Base-by-base conservation (phyloP, 2,329 filamentous ascomycete genomes). In the Mycosphaerella arachidis region DNA sequence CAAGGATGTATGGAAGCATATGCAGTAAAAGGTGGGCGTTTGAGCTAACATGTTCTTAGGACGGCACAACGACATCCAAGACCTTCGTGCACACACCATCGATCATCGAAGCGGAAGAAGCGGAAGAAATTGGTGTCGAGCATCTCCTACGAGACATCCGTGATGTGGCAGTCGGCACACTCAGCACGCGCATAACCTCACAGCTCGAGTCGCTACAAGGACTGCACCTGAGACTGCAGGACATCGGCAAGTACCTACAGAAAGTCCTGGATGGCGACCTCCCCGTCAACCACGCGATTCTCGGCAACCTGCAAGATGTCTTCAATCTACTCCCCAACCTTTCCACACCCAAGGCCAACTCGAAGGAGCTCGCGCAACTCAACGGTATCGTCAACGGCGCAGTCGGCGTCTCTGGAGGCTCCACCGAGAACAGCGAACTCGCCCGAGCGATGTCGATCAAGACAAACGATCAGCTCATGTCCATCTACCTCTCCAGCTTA, bases 81-180 rank as follows among this genome's bases (percentile, higher is more conserved):
- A 99, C 94, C 48, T 99, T 99, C 73, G 94, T 99, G 68, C 94
- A 99, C 78, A 99, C 92, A 8, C 94, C 94, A 27, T 97, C 92
- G 53, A 94, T 94, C 75, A 99, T 99, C 79, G 94, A 99, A 79
- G 94, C 94, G 50, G 94, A 99, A 77, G 94, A 99, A 78, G 94
- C 94, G 62, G 94, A 99, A 78, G 94, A 99, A 77, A 99, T 99
- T 69, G 94, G 94, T 68, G 94, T 99, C 60, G 94, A 99, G 80
- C 94, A 99, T 76, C 84, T 99, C 61, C 86, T 99, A 73, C 89
- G 94, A 77, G 94, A 99, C 76, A 99, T 99, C 74, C 91, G 94
- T 68, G 94, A 99, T 75, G 94, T 99, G 59, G 94, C 94, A 57
- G 94, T 97, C 66, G 94, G 94, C 72, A 97, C 94, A 13, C 85